phyloP scores from a whole-genome alignment of 495 filamentous ascomycete species.

The Aspergillus diversus region DNA sequence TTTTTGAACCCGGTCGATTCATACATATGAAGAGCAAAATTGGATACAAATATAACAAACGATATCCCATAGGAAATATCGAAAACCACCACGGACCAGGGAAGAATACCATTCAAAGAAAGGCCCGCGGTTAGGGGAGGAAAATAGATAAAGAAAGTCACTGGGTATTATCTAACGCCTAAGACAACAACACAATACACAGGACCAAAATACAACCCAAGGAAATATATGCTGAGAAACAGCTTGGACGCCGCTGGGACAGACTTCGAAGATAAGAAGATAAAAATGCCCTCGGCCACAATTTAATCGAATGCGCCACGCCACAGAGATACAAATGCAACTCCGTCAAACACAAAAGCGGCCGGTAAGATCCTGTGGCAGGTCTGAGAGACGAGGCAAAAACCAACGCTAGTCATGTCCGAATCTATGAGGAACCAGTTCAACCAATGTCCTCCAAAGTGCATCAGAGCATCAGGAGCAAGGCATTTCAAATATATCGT shows the following conservation, averaged over 20 bases:
- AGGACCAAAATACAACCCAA: conserved; percentile 30
- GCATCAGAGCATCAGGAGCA: conserved; percentile 9
- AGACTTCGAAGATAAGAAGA: conserved; percentile 1
- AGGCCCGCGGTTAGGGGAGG: not conserved
- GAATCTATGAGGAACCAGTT: conserved; percentile 25
- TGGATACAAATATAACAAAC: too few relatives aligned
- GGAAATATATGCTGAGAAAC: conserved; percentile 45
- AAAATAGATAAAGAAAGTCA: conserved; percentile 18
- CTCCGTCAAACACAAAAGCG: conserved; percentile 19
- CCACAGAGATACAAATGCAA: conserved; percentile 25
- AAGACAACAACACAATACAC: conserved; percentile 25
- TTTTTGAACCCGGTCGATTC: too few relatives aligned
- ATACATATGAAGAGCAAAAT: too few relatives aligned
- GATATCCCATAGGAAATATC: too few relatives aligned
- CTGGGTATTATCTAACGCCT: conserved; percentile 38
- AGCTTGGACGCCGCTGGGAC: conserved; percentile 47
- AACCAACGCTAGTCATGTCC: not conserved
- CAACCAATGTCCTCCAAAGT: conserved; percentile 14
- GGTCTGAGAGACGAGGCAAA: conserved; percentile 1
- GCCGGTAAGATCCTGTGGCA: conserved; percentile 25
- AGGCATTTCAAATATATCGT: conserved; percentile 17
- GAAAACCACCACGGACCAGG: too few relatives aligned
- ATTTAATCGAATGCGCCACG: conserved; percentile 24
- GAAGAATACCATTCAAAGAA: too few relatives aligned
- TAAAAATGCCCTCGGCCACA: conserved; percentile 17